phyloP scores from a whole-genome alignment of 106 monocot genomes.

The Apostasia shenzhenica region DNA sequence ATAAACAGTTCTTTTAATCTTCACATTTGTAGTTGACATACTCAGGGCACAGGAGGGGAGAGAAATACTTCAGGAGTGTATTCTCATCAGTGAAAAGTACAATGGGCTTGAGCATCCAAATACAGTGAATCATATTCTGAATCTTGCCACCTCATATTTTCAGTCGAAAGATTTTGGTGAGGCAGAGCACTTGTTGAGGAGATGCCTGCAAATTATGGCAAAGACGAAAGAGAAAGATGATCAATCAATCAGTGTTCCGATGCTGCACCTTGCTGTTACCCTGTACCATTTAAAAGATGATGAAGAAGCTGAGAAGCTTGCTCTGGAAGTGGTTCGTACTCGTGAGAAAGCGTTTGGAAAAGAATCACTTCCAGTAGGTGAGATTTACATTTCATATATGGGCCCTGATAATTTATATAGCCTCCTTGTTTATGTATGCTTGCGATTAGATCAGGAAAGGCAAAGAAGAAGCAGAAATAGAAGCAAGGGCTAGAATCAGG shows the following conservation, averaged over 20 bases:
- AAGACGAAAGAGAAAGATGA: constrained; percentile 26
- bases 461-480: no score
- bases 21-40: not conserved
- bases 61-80: constrained; percentile 63
- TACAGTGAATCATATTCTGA: constrained; percentile 49
- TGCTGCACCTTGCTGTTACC: constrained; percentile 75
- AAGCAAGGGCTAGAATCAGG: no score
- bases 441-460: no score
- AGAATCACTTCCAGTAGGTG: constrained; percentile 79
- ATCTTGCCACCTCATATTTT: constrained; percentile 69
- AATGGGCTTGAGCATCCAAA: constrained; percentile 68
- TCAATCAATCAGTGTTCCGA: constrained; percentile 57
- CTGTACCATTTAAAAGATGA: constrained; percentile 53
- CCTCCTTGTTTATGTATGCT: no score
- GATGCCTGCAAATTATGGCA: constrained; percentile 39
- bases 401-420: no score
- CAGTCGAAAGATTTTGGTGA: constrained; percentile 74
- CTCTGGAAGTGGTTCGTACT: constrained; percentile 47
- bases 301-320: constrained; percentile 75
- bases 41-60: constrained; percentile 64
- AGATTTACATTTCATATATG: constrained; percentile 4
- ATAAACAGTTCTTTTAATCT: not conserved
- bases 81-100: constrained; percentile 47
- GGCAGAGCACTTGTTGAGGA: constrained; percentile 65
- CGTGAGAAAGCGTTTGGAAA: constrained; percentile 66